Evolutionary conservation across 2,329 filamentous ascomycete species (phyloP).

Genomic region (Dactylonectria macrodidyma): DNA sequence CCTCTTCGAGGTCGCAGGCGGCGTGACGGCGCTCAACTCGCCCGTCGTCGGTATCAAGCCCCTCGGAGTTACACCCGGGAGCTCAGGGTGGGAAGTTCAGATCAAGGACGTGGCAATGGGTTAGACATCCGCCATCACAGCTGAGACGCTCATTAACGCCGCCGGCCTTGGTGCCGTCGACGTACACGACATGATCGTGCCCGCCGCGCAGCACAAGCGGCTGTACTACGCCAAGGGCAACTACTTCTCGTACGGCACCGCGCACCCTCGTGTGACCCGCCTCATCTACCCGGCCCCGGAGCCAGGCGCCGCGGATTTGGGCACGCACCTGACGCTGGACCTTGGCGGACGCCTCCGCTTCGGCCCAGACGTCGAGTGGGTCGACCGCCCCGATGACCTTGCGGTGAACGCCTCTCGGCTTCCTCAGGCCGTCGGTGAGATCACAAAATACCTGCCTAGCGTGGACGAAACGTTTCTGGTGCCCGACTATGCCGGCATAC

Average conservation of each 20-base stretch:
- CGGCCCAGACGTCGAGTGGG: slow-evolving; percentile 96
- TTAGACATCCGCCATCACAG: slow-evolving; percentile 73
- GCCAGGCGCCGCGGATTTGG: slow-evolving; percentile 86
- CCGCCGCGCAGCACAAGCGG: slow-evolving; percentile 66
- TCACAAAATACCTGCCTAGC: slow-evolving; percentile 82
- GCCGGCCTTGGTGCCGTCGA: slow-evolving; percentile 84
- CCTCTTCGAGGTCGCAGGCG: slow-evolving; percentile 82
- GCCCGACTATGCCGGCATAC: slow-evolving; percentile 91
- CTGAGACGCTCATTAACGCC: slow-evolving; percentile 86
- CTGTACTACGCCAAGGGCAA: slow-evolving; percentile 94
- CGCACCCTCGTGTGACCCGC: slow-evolving; percentile 74
- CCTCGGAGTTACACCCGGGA: slow-evolving; percentile 60
- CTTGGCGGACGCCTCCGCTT: slow-evolving; percentile 88
- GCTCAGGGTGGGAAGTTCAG: slow-evolving; percentile 78
- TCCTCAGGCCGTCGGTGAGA: slow-evolving; percentile 78
- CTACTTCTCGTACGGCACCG: slow-evolving; percentile 87
- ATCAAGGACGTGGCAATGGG: slow-evolving; percentile 63
- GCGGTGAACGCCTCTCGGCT: slow-evolving; percentile 76
- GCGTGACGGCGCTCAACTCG: slow-evolving; percentile 79
- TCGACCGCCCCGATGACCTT: slow-evolving; percentile 79
- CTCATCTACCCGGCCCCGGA: slow-evolving; percentile 91
- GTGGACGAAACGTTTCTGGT: slow-evolving; percentile 77
- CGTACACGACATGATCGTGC: slow-evolving; percentile 87
- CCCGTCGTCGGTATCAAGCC: slow-evolving; percentile 74
- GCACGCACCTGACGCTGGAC: slow-evolving; percentile 95